Base-by-base conservation (phyloP, 495 filamentous ascomycete species). In the Podospora comata region DNA sequence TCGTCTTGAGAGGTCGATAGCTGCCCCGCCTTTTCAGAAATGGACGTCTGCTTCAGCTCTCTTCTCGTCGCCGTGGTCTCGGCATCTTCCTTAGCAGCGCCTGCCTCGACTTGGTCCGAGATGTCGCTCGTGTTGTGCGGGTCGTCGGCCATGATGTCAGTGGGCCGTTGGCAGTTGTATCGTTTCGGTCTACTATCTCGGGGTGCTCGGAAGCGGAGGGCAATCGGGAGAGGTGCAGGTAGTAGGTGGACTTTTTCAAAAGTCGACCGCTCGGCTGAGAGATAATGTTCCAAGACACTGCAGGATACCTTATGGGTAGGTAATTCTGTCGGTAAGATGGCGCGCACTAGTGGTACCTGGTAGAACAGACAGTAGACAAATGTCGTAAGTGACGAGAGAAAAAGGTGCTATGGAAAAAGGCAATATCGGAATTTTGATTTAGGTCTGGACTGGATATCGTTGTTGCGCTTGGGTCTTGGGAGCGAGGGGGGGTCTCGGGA, bases 21-120 rank as follows among this genome's bases (percentile, higher is more conserved):
- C 34, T 60, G 71, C 71, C 70, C 74, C 56, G 71, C 67, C 69
- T 80, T 81, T 28, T 86, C 85, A 18, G 84, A 85, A 69, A 87
- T 85, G 16, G 77, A 76, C 0, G 84, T 84, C 53, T 86, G 83
- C 75, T 80, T 82, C 60, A 87, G 77, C 73, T 87, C 84, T 62
- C 85, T 80, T 44, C 85, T 80, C 18, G 85, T 82, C 58, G 83
- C 83, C 26, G 80, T 82, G 19, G 85, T 87, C 66, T 84, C 85
- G 58, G 84, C 78, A 70, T 87, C 85, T 53, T 87, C 85, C 61
- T 77, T 79, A 7, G 70, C 60, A 56, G 68, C 63, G 18, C 54
- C 67, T 19, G 67, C 57, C 58, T 73, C 72, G 68, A 73, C 67
- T 26, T 68, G 66, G 61, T 78, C 76, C 18, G 73, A 72, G 48